These are phyloP conservation scores for Acer campestre DNA, from an alignment of 345 rosid genomes.

Conservation along the genomic window DNA sequence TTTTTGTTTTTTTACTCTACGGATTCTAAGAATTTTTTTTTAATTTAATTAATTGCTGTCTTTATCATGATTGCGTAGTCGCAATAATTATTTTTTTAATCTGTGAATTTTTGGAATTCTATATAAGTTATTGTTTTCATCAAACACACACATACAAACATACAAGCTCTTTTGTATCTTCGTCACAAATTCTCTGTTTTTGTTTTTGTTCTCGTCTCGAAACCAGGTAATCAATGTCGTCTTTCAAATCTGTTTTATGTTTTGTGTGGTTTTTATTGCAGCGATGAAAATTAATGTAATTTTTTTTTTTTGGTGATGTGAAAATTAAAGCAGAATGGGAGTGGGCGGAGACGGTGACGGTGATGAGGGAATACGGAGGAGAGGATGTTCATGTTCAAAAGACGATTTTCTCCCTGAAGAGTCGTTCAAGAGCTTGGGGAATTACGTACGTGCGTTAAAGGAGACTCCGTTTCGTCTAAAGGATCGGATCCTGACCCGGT, in stretches of 20 bases:
- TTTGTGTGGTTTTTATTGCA: too few relatives aligned
- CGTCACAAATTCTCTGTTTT: too few relatives aligned
- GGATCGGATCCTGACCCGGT: conserved; percentile 67
- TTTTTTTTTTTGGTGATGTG: not conserved
- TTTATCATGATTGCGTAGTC: not conserved
- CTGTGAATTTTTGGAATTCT: not conserved
- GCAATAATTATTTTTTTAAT: not conserved
- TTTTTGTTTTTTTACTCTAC: not conserved
- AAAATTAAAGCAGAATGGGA: not conserved
- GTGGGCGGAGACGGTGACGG: conserved; percentile 17
- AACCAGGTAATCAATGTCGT: too few relatives aligned
- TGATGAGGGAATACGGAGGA: conserved; percentile 41
- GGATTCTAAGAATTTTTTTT: too few relatives aligned
- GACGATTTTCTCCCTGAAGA: conserved; percentile 85
- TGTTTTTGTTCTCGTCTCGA: too few relatives aligned
- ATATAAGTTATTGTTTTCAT: not conserved
- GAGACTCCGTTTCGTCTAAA: conserved; percentile 61
- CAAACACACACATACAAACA: not conserved
- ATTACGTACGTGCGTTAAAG: conserved; percentile 57
- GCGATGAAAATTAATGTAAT: too few relatives aligned
- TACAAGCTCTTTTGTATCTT: too few relatives aligned
- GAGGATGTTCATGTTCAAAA: conserved; percentile 74
- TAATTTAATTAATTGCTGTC: too few relatives aligned
- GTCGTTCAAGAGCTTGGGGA: conserved; percentile 67
- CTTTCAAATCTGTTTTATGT: too few relatives aligned